phyloP scores from a whole-genome alignment of 768 basidiomycete species.

The Coprinellus micaceus region DNA sequence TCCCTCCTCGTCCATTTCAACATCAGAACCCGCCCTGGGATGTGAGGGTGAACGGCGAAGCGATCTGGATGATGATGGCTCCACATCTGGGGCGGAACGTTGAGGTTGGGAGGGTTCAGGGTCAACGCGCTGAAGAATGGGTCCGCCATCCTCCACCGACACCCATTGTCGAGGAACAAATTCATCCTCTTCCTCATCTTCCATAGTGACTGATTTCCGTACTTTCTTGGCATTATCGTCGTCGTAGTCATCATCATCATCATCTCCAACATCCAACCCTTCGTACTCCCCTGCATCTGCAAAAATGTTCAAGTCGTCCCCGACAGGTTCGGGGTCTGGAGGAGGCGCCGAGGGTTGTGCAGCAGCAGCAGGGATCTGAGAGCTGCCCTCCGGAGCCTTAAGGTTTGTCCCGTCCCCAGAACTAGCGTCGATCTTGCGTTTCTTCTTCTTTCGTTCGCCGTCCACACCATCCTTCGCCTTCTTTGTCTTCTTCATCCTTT shows the following conservation, averaged over 20 bases:
- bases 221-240: slow-evolving; percentile 19
- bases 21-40: slow-evolving; percentile 26
- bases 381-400: slow-evolving; percentile 19
- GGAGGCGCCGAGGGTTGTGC: slow-evolving; percentile 15
- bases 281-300: slow-evolving; percentile 81
- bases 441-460: slow-evolving; percentile 59
- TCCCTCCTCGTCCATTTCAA: slow-evolving; percentile 37
- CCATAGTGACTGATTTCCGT: neutral
- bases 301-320: slow-evolving; percentile 84
- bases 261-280: slow-evolving; percentile 55
- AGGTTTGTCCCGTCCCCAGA: slow-evolving; percentile 19
- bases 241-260: slow-evolving; percentile 43
- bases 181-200: neutral
- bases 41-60: neutral
- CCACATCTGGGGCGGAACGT: slow-evolving; percentile 1
- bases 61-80: slow-evolving; percentile 15
- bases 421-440: slow-evolving; percentile 38
- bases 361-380: slow-evolving; percentile 13
- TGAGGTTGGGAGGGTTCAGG: neutral
- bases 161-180: slow-evolving; percentile 13
- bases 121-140: neutral
- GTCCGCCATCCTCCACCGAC: slow-evolving; percentile 10
- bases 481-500: slow-evolving; percentile 51
- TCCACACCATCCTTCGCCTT: slow-evolving; percentile 34
- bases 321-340: slow-evolving; percentile 30